These are phyloP conservation scores for Anaeramoeba ignava DNA, from an alignment of 78 protist genomes.

Conservation along the genomic window DNA sequence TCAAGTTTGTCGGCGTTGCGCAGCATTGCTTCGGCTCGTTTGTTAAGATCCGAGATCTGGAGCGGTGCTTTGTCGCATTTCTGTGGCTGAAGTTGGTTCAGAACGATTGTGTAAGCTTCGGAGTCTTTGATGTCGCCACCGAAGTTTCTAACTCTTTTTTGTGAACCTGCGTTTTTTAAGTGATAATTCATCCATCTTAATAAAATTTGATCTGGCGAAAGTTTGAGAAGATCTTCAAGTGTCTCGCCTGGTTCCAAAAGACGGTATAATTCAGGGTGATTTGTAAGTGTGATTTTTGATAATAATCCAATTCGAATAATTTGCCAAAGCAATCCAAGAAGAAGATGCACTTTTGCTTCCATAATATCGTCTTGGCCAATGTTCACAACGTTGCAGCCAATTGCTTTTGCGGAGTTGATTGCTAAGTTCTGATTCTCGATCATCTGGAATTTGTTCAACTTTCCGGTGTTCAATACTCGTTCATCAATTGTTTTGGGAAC, in stretches of 20 bases:
- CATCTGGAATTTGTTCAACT: slow-evolving; percentile 41
- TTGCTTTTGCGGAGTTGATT: slow-evolving; percentile 75
- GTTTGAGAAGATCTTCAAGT: slow-evolving; percentile 55
- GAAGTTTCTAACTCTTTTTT: slow-evolving; percentile 70
- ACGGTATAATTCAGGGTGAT: slow-evolving; percentile 76
- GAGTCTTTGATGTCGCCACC: slow-evolving; percentile 55
- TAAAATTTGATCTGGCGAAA: slow-evolving; percentile 74
- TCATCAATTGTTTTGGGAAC: slow-evolving; percentile 78
- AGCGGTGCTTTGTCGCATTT: slow-evolving; percentile 36
- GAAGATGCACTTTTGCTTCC: slow-evolving; percentile 38
- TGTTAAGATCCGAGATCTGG: slow-evolving; percentile 17
- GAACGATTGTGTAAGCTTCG: slow-evolving; percentile 67
- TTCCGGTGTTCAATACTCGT: slow-evolving; percentile 67
- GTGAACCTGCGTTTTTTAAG: slow-evolving; percentile 60
- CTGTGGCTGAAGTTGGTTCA: slow-evolving; percentile 60
- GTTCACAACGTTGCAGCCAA: slow-evolving; percentile 74
- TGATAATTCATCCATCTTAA: slow-evolving; percentile 85
- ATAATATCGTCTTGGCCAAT: slow-evolving; percentile 64
- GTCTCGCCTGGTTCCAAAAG: slow-evolving; percentile 74
- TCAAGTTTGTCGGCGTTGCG: slow-evolving; percentile 67
- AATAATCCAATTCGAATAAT: slow-evolving; percentile 69
- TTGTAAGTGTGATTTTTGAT: slow-evolving; percentile 49
- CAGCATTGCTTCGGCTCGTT: slow-evolving; percentile 68
- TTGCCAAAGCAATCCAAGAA: slow-evolving; percentile 88
- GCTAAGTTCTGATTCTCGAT: slow-evolving; percentile 53